phyloP scores from a whole-genome alignment of 169 alveolate genomes.

The Eimeria maxima region DNA sequence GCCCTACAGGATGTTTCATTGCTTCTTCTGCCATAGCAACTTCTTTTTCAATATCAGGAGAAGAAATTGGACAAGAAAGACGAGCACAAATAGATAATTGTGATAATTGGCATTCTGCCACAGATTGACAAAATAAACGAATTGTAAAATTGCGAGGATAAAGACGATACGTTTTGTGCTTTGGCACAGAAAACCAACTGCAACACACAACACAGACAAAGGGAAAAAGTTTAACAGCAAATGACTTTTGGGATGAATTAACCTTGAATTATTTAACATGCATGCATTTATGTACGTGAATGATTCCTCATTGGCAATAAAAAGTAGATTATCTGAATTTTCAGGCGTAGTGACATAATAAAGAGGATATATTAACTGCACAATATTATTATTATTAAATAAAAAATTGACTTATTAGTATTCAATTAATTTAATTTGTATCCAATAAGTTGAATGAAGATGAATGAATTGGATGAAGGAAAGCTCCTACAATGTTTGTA shows the following conservation, averaged over 20 bases:
- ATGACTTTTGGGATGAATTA: no score
- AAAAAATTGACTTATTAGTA: no score
- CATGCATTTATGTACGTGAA: no score
- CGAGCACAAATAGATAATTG: slow-evolving; percentile 20
- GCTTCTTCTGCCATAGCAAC: neutral
- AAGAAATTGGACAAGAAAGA: neutral
- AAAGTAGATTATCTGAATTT: no score
- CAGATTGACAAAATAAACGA: slow-evolving; percentile 25
- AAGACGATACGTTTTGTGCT: neutral
- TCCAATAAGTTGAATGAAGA: neutral
- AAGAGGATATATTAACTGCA: no score
- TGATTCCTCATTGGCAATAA: no score
- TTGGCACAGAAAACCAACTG: neutral
- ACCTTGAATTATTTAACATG: no score
- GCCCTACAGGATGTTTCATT: slow-evolving; percentile 18
- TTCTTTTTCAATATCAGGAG: neutral
- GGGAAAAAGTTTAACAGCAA: no score
- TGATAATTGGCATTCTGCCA: neutral
- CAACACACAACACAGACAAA: slow-evolving; percentile 5
- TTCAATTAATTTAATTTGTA: neutral
- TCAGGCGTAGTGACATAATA: no score
- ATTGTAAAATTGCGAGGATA: slow-evolving; percentile 17
- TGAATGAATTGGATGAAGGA: neutral
- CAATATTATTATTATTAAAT: no score
- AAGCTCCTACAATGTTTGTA: neutral